These are phyloP conservation scores for Neurospora sp. DNA, from an alignment of 495 filamentous ascomycete genomes.

Conservation along the genomic window DNA sequence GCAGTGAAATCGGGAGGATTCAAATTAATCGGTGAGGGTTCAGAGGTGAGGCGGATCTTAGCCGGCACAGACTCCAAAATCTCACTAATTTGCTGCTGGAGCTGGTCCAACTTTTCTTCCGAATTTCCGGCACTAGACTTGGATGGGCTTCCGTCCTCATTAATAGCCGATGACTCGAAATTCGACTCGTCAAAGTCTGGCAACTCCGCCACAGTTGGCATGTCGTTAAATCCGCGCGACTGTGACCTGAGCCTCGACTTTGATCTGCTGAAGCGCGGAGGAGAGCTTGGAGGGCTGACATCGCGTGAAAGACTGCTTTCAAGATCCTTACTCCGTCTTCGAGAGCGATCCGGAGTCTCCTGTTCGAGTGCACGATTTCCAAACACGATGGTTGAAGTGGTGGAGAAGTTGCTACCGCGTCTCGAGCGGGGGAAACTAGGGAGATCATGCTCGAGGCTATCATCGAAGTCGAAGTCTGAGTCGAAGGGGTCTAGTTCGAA, in stretches of 20 bases:
- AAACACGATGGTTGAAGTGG: slow-evolving; percentile 31
- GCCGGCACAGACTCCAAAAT: slow-evolving; percentile 74
- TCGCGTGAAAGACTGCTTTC: slow-evolving; percentile 19
- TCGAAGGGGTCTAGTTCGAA: slow-evolving; percentile 1
- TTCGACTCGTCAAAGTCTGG: slow-evolving; percentile 14
- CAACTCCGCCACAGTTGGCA: slow-evolving; percentile 27
- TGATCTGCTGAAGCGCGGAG: slow-evolving; percentile 20
- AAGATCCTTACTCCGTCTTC: slow-evolving; percentile 16
- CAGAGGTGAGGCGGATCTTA: slow-evolving; percentile 62
- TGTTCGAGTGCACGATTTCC: slow-evolving; percentile 11
- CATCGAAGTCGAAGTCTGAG: slow-evolving; percentile 12
- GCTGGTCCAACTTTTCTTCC: slow-evolving; percentile 42
- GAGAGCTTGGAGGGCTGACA: slow-evolving; percentile 33
- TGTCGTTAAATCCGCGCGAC: slow-evolving; percentile 35
- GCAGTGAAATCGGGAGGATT: slow-evolving; percentile 39
- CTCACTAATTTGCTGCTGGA: slow-evolving; percentile 78
- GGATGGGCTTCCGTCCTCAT: slow-evolving; percentile 27
- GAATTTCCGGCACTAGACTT: slow-evolving; percentile 23
- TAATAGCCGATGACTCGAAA: not conserved
- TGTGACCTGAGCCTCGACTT: slow-evolving; percentile 25
- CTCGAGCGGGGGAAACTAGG: slow-evolving; percentile 11
- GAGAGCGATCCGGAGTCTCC: slow-evolving; percentile 27
- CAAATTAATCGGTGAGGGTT: slow-evolving; percentile 32
- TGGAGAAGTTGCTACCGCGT: slow-evolving; percentile 27
- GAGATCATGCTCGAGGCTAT: slow-evolving; percentile 10